Percentiles rank a stretch among this genome's conserved stretches.
phyloP scores from a whole-genome alignment of 352 stramenopile species.

The Phytophthora cactorum region DNA sequence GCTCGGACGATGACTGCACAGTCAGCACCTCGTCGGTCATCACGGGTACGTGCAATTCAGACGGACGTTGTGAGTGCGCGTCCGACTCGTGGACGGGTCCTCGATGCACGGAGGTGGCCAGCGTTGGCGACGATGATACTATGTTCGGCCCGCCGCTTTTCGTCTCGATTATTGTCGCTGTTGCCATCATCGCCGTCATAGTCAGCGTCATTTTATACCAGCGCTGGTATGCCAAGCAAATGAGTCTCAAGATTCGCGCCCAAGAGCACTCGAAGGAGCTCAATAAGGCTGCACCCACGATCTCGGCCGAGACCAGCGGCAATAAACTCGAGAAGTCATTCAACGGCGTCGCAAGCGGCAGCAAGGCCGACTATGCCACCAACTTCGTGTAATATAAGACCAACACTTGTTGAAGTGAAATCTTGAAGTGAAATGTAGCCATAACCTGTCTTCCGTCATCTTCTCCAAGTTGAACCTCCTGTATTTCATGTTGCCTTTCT shows the following conservation, averaged over 20 bases:
- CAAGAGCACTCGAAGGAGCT: not conserved
- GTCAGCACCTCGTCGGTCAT: slow-evolving; percentile 25
- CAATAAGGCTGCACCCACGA: not conserved
- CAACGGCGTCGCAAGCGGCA: not conserved
- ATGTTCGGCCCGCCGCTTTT: slow-evolving; percentile 27
- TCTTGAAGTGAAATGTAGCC: not conserved
- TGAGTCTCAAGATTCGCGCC: not conserved
- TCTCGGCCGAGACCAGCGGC: not conserved
- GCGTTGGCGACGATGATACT: slow-evolving; percentile 12
- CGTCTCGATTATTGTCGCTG: slow-evolving; percentile 30
- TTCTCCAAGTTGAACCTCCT: slow-evolving; percentile 20
- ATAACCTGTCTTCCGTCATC: slow-evolving; percentile 6
- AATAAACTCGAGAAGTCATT: not conserved
- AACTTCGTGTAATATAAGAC: slow-evolving; percentile 40
- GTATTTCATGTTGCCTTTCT: slow-evolving; percentile 32
- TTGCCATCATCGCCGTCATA: not conserved
- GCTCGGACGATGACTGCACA: slow-evolving; percentile 58
- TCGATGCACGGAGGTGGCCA: slow-evolving; percentile 37
- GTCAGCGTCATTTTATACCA: not conserved
- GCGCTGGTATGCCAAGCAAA: not conserved
- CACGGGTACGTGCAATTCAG: slow-evolving; percentile 38
- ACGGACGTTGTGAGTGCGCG: slow-evolving; percentile 43
- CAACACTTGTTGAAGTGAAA: slow-evolving; percentile 2
- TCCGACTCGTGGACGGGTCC: slow-evolving; percentile 43
- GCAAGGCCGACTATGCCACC: not conserved